Evolutionary conservation across 768 basidiomycete species (phyloP).

Genomic region (Termitomyces eurrhizus): DNA sequence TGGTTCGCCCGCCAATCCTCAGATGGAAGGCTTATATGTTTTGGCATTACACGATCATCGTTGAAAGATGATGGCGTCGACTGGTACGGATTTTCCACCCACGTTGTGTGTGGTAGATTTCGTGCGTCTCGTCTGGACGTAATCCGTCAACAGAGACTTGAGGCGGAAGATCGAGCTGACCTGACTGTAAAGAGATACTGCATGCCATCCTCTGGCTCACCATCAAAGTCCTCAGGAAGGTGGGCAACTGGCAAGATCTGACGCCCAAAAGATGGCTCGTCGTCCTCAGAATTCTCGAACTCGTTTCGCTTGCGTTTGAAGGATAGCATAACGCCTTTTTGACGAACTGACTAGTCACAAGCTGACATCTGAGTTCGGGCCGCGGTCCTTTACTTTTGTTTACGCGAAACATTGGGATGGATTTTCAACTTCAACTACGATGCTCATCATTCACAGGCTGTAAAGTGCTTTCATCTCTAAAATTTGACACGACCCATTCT

Average conservation of each 20-base stretch:
- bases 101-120: conserved; percentile 57
- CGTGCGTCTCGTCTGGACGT: conserved; percentile 64
- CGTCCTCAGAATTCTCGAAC: conserved; percentile 50
- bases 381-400: neutral
- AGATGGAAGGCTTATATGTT: conserved; percentile 48
- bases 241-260: conserved; percentile 82
- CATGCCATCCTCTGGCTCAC: conserved; percentile 65
- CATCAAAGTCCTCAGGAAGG: conserved; percentile 65
- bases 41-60: conserved; percentile 20
- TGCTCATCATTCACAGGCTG: neutral
- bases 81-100: conserved; percentile 69
- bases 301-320: conserved; percentile 57
- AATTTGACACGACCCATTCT: neutral
- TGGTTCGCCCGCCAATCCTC: conserved; percentile 63
- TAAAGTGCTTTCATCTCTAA: neutral
- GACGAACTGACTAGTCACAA: neutral
- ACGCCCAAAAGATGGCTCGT: conserved; percentile 57
- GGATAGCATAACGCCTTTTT: conserved; percentile 21
- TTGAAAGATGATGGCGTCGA: conserved; percentile 19
- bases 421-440: neutral
- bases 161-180: conserved; percentile 31
- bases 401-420: neutral
- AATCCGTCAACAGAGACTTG: conserved; percentile 1
- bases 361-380: neutral
- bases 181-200: conserved; percentile 81